A percentile compares a stretch with the other conserved stretches of the same genome.
Evolutionary conservation across 352 stramenopile genomes (phyloP).

Genomic region (Phytophthora aleatoria): DNA sequence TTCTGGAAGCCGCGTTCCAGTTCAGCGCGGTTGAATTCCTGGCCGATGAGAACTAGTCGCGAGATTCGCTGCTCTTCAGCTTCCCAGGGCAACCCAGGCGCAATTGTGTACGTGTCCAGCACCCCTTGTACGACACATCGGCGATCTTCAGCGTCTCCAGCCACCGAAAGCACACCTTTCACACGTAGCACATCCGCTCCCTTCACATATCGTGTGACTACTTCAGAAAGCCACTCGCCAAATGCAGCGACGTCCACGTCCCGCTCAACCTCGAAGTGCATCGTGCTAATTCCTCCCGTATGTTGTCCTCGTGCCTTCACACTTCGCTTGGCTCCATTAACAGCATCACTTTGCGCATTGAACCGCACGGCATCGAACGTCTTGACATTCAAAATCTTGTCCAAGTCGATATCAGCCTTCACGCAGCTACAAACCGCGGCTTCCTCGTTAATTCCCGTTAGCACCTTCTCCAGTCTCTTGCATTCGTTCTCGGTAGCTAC

Average conservation of each 20-base stretch:
- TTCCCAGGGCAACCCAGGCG: constrained; percentile 48
- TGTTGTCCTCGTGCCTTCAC: constrained; percentile 40
- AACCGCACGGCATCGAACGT: constrained; percentile 77
- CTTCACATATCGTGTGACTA: constrained; percentile 62
- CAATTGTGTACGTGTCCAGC: constrained; percentile 79
- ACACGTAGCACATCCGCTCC: constrained; percentile 61
- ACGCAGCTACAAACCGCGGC: constrained; percentile 46
- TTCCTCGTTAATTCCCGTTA: constrained; percentile 59
- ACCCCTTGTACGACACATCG: constrained; percentile 74
- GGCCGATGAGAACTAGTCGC: constrained; percentile 69
- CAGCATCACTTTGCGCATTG: constrained; percentile 29
- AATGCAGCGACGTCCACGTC: constrained; percentile 57
- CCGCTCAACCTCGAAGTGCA: constrained; percentile 58
- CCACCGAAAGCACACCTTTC: constrained; percentile 64
- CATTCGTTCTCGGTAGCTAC: constrained; percentile 44
- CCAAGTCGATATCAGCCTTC: constrained; percentile 57
- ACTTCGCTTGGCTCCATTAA: constrained; percentile 9
- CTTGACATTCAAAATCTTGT: constrained; percentile 65
- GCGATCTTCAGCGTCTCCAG: constrained; percentile 38
- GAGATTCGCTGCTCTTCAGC: constrained; percentile 40
- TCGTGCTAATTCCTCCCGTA: constrained; percentile 56
- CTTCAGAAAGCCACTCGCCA: constrained; percentile 61
- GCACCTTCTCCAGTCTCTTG: constrained; percentile 32
- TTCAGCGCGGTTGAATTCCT: constrained; percentile 46
- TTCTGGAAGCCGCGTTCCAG: constrained; percentile 54